Percentiles rank a stretch among this genome's conserved stretches.
These are phyloP conservation scores for Mycena maculata DNA, from an alignment of 768 basidiomycete species.

Conservation along the genomic window DNA sequence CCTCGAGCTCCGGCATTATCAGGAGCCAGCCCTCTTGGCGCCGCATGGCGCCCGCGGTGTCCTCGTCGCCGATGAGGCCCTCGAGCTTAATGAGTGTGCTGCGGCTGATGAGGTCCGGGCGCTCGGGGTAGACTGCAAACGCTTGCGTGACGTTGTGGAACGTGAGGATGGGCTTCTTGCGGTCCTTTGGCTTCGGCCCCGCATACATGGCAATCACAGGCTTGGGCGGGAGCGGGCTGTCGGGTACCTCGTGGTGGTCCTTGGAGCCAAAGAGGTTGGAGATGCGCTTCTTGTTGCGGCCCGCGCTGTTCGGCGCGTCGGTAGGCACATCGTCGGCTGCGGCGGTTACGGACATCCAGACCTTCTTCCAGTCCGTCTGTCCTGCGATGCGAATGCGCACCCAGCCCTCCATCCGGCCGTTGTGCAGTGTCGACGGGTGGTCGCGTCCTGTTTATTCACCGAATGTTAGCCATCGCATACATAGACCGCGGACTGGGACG, in stretches of 20 bases:
- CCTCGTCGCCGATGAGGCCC: conserved; percentile 84
- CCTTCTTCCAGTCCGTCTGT: conserved; percentile 95
- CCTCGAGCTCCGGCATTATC: conserved; percentile 89
- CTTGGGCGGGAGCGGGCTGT: conserved; percentile 45
- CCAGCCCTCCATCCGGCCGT: conserved; percentile 91
- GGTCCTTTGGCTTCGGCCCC: conserved; percentile 78
- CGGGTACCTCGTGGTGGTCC: conserved; percentile 42
- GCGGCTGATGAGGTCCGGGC: conserved; percentile 89
- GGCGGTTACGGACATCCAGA: conserved; percentile 83
- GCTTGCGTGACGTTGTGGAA: conserved; percentile 81
- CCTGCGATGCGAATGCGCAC: conserved; percentile 92
- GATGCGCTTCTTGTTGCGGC: conserved; percentile 66
- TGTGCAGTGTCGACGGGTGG: conserved; percentile 71
- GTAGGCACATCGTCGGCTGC: conserved; percentile 48
- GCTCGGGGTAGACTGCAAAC: conserved; percentile 95
- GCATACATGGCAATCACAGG: conserved; percentile 67
- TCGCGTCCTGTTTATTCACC: conserved; percentile 54
- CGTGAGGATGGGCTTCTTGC: conserved; percentile 77
- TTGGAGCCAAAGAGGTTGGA: conserved; percentile 75
- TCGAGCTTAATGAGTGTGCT: conserved; percentile 95
- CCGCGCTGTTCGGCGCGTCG: conserved; percentile 42
- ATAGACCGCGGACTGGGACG: conserved; percentile 27
- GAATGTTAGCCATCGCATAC: conserved; percentile 10
- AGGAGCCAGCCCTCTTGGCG: conserved; percentile 86
- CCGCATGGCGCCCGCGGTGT: conserved; percentile 71